Evolutionary conservation across 306 rosid genomes (phyloP).

Genomic region (Cucurbita pepo): DNA sequence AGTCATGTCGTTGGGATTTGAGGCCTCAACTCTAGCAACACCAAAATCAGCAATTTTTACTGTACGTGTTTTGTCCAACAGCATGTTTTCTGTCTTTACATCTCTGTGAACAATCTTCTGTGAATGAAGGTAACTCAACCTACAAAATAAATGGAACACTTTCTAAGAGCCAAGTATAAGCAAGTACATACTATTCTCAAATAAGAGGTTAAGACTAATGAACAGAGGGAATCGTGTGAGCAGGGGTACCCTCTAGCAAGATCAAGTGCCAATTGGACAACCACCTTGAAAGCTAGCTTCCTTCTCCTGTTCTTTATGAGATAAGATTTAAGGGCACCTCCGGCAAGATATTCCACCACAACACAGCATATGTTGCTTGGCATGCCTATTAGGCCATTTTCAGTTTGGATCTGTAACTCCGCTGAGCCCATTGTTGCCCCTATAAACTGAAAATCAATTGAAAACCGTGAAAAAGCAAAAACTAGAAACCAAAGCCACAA

Average conservation of each 20-base stretch:
- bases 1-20: slow-evolving; percentile 98
- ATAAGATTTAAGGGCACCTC: slow-evolving; percentile 69
- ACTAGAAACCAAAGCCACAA: not conserved
- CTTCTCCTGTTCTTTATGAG: slow-evolving; percentile 86
- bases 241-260: slow-evolving; percentile 80
- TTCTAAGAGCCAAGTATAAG: slow-evolving; percentile 6
- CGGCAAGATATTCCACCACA: slow-evolving; percentile 86
- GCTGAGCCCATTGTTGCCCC: slow-evolving; percentile 96
- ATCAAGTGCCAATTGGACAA: slow-evolving; percentile 84
- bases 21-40: slow-evolving; percentile 96
- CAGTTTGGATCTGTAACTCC: slow-evolving; percentile 81
- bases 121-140: slow-evolving; percentile 89
- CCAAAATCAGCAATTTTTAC: slow-evolving; percentile 97
- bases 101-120: slow-evolving; percentile 96
- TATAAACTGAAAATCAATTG: slow-evolving; percentile 47
- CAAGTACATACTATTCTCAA: not conserved
- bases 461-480: not conserved
- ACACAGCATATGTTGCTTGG: slow-evolving; percentile 89
- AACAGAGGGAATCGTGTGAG: not conserved
- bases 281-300: slow-evolving; percentile 83
- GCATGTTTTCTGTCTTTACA: slow-evolving; percentile 96
- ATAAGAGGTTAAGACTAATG: not conserved
- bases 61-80: slow-evolving; percentile 68
- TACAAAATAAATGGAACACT: slow-evolving; percentile 20
- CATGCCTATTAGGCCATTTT: slow-evolving; percentile 74